A percentile compares a stretch with the other conserved stretches of the same genome.
Conservation (phyloP, 2,329 filamentous ascomycete genomes). For the Dothideomycetes sp. region DNA sequence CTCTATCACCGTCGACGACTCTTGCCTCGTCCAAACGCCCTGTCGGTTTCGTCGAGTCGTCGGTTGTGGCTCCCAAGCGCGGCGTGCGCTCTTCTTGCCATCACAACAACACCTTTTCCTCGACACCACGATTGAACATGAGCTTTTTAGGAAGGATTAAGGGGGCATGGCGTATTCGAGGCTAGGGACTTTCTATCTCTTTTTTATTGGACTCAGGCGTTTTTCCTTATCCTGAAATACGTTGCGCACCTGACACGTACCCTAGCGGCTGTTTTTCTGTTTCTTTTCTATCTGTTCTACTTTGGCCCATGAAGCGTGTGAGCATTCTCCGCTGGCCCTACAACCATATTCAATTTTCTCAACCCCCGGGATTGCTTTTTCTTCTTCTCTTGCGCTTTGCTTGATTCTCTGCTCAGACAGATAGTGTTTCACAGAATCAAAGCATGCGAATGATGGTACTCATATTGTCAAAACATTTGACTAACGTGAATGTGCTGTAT, state of each 20-base stretch:
- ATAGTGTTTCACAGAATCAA: no score
- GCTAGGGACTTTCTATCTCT: slow-evolving; percentile 5
- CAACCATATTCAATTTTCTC: neutral
- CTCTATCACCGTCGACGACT: slow-evolving; percentile 6
- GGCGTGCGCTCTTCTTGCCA: slow-evolving; percentile 13
- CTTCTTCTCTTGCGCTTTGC: no score
- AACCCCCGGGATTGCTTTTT: no score
- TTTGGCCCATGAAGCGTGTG: slow-evolving; percentile 5
- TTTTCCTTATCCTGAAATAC: neutral
- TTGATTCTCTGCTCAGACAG: no score
- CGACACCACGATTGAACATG: slow-evolving; percentile 13
- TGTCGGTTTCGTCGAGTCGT: slow-evolving; percentile 4
- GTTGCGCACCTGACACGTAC: slow-evolving; percentile 6
- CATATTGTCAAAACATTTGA: no score
- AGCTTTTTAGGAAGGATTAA: slow-evolving; percentile 14
- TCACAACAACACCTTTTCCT: slow-evolving; percentile 12
- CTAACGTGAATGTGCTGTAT: no score
- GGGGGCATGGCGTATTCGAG: slow-evolving; percentile 10
- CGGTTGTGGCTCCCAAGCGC: slow-evolving; percentile 14
- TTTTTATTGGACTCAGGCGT: slow-evolving; percentile 1
- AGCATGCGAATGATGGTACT: no score
- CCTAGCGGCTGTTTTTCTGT: neutral
- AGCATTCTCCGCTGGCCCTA: slow-evolving; percentile 11
- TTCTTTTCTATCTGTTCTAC: slow-evolving; percentile 1
- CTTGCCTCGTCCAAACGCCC: slow-evolving; percentile 6